phyloP scores from a whole-genome alignment of 345 rosid species.

The Iberis pinnata region DNA sequence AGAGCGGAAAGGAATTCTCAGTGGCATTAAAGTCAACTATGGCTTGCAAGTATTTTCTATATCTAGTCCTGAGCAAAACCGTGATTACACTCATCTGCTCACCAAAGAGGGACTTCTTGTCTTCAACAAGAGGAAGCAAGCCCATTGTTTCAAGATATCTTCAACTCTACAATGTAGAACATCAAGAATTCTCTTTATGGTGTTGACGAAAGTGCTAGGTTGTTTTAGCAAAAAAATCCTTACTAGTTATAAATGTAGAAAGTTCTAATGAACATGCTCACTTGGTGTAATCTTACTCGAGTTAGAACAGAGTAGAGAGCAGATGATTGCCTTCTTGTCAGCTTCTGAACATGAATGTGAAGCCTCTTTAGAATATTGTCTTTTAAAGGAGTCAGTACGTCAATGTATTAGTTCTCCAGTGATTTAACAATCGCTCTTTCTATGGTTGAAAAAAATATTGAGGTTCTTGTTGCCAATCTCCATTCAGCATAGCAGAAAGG shows the following conservation, averaged over 20 bases:
- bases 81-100: constrained; percentile 97
- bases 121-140: constrained; percentile 67
- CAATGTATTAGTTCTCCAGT: constrained; percentile 81
- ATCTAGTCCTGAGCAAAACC: constrained; percentile 80
- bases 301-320: constrained; percentile 63
- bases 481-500: too few species aligned
- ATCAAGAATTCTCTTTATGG: constrained; percentile 87
- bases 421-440: constrained; percentile 86
- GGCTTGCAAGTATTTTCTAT: constrained; percentile 92
- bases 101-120: constrained; percentile 63
- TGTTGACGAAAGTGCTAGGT: constrained; percentile 81
- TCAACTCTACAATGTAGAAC: constrained; percentile 75
- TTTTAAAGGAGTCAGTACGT: constrained; percentile 73
- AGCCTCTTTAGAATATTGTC: constrained; percentile 81
- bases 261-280: not conserved
- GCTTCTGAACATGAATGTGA: constrained; percentile 90
- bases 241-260: not conserved
- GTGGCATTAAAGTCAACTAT: too few species aligned
- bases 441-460: constrained; percentile 53
- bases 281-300: constrained; percentile 51
- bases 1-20: too few species aligned
- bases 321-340: constrained; percentile 78
- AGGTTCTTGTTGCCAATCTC: too few species aligned
- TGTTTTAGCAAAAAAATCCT: constrained; percentile 5
- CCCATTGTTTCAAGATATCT: constrained; percentile 83